These are phyloP conservation scores for Chaetomiaceae sp. DNA, from an alignment of 2,329 filamentous ascomycete genomes.

Conservation along the genomic window DNA sequence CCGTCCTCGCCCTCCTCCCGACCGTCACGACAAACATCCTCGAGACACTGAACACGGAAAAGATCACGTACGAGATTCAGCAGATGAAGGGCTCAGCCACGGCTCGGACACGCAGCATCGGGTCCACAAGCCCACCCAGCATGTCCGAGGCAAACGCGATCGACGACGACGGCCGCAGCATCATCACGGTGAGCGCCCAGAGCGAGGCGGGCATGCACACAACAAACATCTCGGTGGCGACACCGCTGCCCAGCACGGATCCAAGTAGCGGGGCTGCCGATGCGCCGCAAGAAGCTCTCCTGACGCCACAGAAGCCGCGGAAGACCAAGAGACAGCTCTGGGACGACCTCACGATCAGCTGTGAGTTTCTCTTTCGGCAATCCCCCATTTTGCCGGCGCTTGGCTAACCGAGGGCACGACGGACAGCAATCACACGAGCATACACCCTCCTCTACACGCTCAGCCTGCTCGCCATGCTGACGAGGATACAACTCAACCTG, in stretches of 20 bases:
- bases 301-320: conserved; percentile 43
- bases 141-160: conserved; percentile 67
- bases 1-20: conserved; percentile 89
- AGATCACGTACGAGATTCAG: conserved; percentile 89
- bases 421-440: conserved; percentile 83
- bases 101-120: conserved; percentile 43
- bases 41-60: conserved; percentile 82
- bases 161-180: conserved; percentile 78
- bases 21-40: conserved; percentile 88
- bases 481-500: conserved; percentile 92
- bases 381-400: not conserved
- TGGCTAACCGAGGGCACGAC: conserved; percentile 15
- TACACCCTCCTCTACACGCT: conserved; percentile 92
- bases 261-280: conserved; percentile 24
- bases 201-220: conserved; percentile 81
- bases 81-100: conserved; percentile 71
- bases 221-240: conserved; percentile 65
- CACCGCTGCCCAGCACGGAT: conserved; percentile 40
- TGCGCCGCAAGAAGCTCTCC: conserved; percentile 32
- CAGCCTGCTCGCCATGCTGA: conserved; percentile 83
- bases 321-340: conserved; percentile 91
- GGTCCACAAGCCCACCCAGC: conserved; percentile 53
- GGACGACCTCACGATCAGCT: conserved; percentile 95
- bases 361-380: conserved; percentile 42
- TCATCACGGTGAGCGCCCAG: conserved; percentile 58